Percentiles rank a stretch among this genome's conserved stretches.
phyloP scores from a whole-genome alignment of 1,284 basidiomycete species.

The Chalciporus sp. region DNA sequence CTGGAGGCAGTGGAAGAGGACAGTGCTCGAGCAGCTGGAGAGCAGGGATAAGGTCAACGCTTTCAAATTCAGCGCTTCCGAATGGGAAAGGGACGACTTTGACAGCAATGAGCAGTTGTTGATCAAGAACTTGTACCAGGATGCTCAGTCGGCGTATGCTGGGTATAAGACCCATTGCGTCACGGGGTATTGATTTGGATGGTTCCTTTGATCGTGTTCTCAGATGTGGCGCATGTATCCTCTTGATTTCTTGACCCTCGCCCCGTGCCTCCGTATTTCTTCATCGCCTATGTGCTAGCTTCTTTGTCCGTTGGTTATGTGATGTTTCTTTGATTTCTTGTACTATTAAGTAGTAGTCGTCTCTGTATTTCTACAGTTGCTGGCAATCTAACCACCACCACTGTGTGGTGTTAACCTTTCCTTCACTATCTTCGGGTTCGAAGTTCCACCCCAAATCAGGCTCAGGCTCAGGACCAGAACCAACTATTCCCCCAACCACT shows the following conservation, averaged over 20 bases:
- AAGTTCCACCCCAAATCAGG: no score
- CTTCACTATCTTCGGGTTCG: no score
- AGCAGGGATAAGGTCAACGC: neutral
- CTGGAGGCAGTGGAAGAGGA: constrained; percentile 24
- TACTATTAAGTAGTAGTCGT: neutral
- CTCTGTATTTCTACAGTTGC: no score
- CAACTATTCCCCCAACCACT: no score
- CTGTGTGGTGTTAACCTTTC: no score
- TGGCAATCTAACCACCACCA: no score
- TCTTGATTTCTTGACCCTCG: neutral
- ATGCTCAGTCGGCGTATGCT: constrained; percentile 20
- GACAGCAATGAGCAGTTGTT: constrained; percentile 8
- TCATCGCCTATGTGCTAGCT: no score
- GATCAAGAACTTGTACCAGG: constrained; percentile 21
- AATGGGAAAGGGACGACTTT: constrained; percentile 16
- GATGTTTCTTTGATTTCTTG: neutral
- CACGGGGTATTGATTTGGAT: neutral
- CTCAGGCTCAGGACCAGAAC: no score
- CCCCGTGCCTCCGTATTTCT: neutral
- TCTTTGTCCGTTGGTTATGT: neutral
- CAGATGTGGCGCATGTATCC: neutral
- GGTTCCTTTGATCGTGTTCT: neutral
- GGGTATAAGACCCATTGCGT: neutral
- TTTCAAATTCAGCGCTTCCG: constrained; percentile 16
- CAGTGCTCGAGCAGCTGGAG: constrained; percentile 10